A percentile compares a stretch with the other conserved stretches of the same genome.
Evolutionary conservation across 805 yeast species (phyloP).

Genomic region (Wickerhamiella qilinensis): DNA sequence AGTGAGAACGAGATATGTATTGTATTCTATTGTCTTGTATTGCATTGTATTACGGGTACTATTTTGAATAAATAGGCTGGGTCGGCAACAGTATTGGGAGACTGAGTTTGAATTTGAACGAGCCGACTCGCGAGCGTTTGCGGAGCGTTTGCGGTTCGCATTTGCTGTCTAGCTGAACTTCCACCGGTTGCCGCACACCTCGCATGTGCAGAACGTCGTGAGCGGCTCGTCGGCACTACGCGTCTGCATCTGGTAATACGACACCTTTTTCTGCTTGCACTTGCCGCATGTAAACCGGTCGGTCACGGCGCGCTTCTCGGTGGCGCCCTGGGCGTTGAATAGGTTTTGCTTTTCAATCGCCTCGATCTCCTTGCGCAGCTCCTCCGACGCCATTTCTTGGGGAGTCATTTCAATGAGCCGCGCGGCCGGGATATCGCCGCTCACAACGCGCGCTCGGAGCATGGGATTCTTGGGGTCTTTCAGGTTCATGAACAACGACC

Average conservation of each 20-base stretch:
- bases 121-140: no score
- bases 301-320: slow-evolving; percentile 86
- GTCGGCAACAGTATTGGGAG: no score
- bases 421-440: slow-evolving; percentile 49
- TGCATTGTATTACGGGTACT: no score
- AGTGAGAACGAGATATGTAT: no score
- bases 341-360: slow-evolving; percentile 74
- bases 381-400: slow-evolving; percentile 92
- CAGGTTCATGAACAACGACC: slow-evolving; percentile 75
- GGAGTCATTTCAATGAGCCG: slow-evolving; percentile 68
- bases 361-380: slow-evolving; percentile 70
- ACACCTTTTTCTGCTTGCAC: slow-evolving; percentile 92
- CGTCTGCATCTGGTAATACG: slow-evolving; percentile 95
- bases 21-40: no score
- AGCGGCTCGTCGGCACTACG: slow-evolving; percentile 98
- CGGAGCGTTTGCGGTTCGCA: not conserved
- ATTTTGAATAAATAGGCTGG: no score
- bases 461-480: slow-evolving; percentile 84
- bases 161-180: slow-evolving; percentile 80
- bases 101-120: no score
- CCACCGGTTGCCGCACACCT: slow-evolving; percentile 96
- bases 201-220: slow-evolving; percentile 96
- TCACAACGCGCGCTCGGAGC: slow-evolving; percentile 49
- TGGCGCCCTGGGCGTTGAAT: slow-evolving; percentile 96
- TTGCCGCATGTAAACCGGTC: slow-evolving; percentile 96